Percentiles rank a stretch among this genome's conserved stretches.
These are phyloP conservation scores for Phytopythium cucurbitacearum DNA, from an alignment of 352 stramenopile species.

Conservation along the genomic window DNA sequence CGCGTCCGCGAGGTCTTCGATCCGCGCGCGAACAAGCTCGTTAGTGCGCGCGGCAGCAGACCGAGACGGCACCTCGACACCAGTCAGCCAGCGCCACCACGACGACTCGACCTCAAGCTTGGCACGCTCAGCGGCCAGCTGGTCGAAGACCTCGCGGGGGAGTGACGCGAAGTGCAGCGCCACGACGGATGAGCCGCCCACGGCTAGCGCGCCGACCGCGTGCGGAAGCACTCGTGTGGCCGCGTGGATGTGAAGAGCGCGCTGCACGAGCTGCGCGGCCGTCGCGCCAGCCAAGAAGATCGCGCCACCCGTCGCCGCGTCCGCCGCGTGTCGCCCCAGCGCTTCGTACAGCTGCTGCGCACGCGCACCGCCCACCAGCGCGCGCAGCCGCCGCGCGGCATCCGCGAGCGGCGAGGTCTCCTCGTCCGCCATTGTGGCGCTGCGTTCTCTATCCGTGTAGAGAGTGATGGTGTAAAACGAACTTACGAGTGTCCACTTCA, in stretches of 20 bases:
- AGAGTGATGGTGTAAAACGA: neutral
- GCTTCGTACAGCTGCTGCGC: slow-evolving; percentile 36
- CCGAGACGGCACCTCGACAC: slow-evolving; percentile 13
- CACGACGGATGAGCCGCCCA: slow-evolving; percentile 41
- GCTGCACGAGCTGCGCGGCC: slow-evolving; percentile 40
- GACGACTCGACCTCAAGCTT: slow-evolving; percentile 8
- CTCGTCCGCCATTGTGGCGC: neutral
- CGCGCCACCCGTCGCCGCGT: slow-evolving; percentile 41
- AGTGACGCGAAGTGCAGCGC: slow-evolving; percentile 50
- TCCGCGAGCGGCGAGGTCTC: slow-evolving; percentile 11
- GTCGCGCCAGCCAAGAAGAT: slow-evolving; percentile 49
- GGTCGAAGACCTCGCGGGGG: slow-evolving; percentile 35
- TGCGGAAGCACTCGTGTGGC: slow-evolving; percentile 40
- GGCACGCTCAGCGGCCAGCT: slow-evolving; percentile 14
- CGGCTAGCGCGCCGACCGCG: slow-evolving; percentile 29
- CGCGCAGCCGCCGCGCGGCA: slow-evolving; percentile 17
- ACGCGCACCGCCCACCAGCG: slow-evolving; percentile 33
- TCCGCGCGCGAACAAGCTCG: slow-evolving; percentile 25
- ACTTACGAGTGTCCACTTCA: neutral
- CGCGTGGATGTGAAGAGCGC: slow-evolving; percentile 35
- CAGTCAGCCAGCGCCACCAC: slow-evolving; percentile 21
- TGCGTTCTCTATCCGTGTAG: neutral
- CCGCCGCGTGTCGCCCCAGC: slow-evolving; percentile 29
- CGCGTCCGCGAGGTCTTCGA: slow-evolving; percentile 32
- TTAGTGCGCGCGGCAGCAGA: slow-evolving; percentile 19